Evolutionary conservation across 805 yeast genomes (phyloP), one percentile per base, ranked within the genome.

Genomic region (Wickerhamiella sorbophila): DNA sequence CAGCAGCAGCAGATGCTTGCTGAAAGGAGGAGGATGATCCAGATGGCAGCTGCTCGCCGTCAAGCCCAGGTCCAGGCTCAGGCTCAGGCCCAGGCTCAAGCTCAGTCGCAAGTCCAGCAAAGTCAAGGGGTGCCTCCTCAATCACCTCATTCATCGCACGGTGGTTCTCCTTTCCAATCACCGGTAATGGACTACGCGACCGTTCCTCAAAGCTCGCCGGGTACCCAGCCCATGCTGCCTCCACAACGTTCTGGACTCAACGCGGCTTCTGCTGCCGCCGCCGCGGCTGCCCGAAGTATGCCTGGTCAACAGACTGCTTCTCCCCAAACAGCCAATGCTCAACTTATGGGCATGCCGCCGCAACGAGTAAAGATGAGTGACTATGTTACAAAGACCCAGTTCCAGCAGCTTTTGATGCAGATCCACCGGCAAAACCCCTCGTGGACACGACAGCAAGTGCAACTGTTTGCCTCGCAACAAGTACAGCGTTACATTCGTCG

Each of bases 61-160:
- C 61, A 58, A 29, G 56, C 49, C 19, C 63, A 59, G 40, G 50
- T 51, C 33, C 60, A 56, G 38, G 31, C 50, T 44, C 31, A 54
- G 50, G 44, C 48, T 45, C 36, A 55, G 46, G 43, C 55, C 16
- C 58, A 50, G 36, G 56, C 49, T 21, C 63, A 59, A 39, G 50
- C 52, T 31, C 60, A 56, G 38, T 27, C 50, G 43, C 31, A 54
- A 51, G 44, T 47, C 44, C 36, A 55, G 46, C 42, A 54, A 15
- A 58, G 48, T 33, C 46, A 39, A 31, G 39, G 38, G 15, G 53
- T 24, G 10, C 18, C 18, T 9, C 33, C n/a, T 9, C 33, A 31
- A n/a, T 31, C 33, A 16, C 18, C 33, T 14, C 33, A n/a, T 9
- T 12, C 18, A 6, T 31, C 33, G 15, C 33, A 31, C 15, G n/a